phyloP scores from a whole-genome alignment of 192 early-diverging fungal species.

The Neocallimastix lanati region DNA sequence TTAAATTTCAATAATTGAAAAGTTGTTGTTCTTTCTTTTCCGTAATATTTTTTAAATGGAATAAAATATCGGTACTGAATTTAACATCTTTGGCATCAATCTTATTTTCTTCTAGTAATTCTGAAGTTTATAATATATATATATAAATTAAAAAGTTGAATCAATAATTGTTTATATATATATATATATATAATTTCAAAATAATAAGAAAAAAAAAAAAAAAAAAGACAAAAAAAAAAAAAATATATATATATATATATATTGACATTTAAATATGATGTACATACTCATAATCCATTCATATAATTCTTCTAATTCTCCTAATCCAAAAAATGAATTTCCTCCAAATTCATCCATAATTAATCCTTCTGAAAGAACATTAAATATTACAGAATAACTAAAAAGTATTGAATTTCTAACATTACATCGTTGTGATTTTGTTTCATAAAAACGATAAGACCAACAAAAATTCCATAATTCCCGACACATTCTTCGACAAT shows the following conservation, averaged over 20 bases:
- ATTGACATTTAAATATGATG: too few species aligned
- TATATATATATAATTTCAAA: too few species aligned
- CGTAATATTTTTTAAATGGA: not conserved
- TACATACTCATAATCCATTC: not conserved
- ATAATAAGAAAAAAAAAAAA: too few species aligned
- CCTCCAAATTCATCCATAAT: not conserved
- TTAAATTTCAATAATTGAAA: not conserved
- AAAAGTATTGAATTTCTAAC: not conserved
- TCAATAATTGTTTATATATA: too few species aligned
- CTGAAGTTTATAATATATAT: not conserved
- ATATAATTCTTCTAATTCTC: not conserved
- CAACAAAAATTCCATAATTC: not conserved
- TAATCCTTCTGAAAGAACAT: not conserved
- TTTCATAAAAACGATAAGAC: not conserved
- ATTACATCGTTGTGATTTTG: not conserved
- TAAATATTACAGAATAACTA: not conserved
- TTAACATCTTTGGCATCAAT: not conserved
- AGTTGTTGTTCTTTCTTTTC: not conserved
- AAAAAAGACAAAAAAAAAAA: too few species aligned
- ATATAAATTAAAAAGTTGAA: too few species aligned
- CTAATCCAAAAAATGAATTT: not conserved
- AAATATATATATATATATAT: too few species aligned
- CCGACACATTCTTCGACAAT: not conserved
- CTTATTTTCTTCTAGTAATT: not conserved
- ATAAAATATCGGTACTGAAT: not conserved